Evolutionary conservation across 306 rosid genomes (phyloP), one percentile per base, ranked within the genome.

Genomic region (Potentilla sterilis): DNA sequence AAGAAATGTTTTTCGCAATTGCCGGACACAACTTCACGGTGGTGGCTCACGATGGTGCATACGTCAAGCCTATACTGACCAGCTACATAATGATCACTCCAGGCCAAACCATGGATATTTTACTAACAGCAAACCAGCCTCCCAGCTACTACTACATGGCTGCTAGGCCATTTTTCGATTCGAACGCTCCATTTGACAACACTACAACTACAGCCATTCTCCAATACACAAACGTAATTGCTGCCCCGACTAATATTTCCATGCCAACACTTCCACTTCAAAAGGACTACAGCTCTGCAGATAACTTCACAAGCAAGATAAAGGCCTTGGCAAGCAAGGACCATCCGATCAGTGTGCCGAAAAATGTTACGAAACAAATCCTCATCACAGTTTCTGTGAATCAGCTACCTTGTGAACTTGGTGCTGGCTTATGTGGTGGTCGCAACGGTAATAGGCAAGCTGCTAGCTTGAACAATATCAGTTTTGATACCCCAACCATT

Each of bases 401-500:
- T 54, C 57, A 28, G 34, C 67, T 69, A 12, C 64, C 72, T 5
- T 81, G 73, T 69, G 73, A 16, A 14, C 40, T 49, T 24, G 80
- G 58, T 4, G 28, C 24, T 54, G 46, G 41, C 3, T 42, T 65
- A 0, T 83, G 84, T 47, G 61, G 72, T 0, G 87, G 87, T 2
- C 82, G 80, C 7, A 22, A 42, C 54, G 81, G 77, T 15, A 73
- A 19, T 1, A 80, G 78, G 62, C 9, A 55, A 0, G 1, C 80
- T 55, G 46, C 87, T 9, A 81, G 87, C 57, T 63, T 84, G 54
- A 84, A 74, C 76, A 84, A 81, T 55, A 67, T 81, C 34, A 84
- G 85, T n/a, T 84, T 84, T 44, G 68, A 2, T 37, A 48, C 48
- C 21, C 85, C 87, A 21, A 28, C 22, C 14, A 70, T 67, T 18